phyloP scores from a whole-genome alignment of 129 eudicot species.

The Chrysanthemum seticuspe region DNA sequence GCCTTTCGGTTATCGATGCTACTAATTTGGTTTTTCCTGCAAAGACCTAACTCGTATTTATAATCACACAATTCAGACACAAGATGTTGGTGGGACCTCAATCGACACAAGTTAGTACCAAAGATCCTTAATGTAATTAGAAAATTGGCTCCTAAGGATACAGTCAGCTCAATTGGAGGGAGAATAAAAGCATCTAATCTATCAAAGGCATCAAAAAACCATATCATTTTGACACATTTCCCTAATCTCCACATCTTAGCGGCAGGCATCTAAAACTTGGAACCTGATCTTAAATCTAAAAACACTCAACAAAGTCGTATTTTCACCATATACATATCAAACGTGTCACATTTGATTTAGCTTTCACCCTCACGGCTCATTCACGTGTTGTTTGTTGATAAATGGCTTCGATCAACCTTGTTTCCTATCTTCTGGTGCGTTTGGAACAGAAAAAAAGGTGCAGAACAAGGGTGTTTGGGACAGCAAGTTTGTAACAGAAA shows the following conservation, averaged over 20 bases:
- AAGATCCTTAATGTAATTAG: slow-evolving; percentile 25
- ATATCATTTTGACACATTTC: slow-evolving; percentile 38
- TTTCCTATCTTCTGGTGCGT: too few species aligned
- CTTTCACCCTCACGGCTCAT: slow-evolving; percentile 17
- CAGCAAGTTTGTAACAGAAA: too few species aligned
- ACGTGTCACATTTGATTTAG: not conserved
- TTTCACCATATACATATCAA: slow-evolving; percentile 15
- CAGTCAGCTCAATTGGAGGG: slow-evolving; percentile 41
- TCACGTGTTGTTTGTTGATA: slow-evolving; percentile 21
- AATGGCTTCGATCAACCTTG: not conserved
- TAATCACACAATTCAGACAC: slow-evolving; percentile 25
- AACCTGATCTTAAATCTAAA: slow-evolving; percentile 34
- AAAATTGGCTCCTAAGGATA: slow-evolving; percentile 27
- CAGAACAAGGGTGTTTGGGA: too few species aligned
- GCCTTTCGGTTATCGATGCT: slow-evolving; percentile 33
- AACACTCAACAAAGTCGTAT: not conserved
- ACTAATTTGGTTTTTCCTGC: slow-evolving; percentile 17
- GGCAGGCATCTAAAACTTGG: slow-evolving; percentile 14
- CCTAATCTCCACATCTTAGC: slow-evolving; percentile 41
- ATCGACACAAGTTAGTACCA: slow-evolving; percentile 22
- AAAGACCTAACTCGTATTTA: slow-evolving; percentile 21
- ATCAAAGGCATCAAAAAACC: slow-evolving; percentile 36
- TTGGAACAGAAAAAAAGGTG: too few species aligned
- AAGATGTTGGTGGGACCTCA: slow-evolving; percentile 37
- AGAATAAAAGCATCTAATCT: slow-evolving; percentile 45